phyloP scores from a whole-genome alignment of 352 stramenopile genomes.

The Globisporangium uncinulatum region DNA sequence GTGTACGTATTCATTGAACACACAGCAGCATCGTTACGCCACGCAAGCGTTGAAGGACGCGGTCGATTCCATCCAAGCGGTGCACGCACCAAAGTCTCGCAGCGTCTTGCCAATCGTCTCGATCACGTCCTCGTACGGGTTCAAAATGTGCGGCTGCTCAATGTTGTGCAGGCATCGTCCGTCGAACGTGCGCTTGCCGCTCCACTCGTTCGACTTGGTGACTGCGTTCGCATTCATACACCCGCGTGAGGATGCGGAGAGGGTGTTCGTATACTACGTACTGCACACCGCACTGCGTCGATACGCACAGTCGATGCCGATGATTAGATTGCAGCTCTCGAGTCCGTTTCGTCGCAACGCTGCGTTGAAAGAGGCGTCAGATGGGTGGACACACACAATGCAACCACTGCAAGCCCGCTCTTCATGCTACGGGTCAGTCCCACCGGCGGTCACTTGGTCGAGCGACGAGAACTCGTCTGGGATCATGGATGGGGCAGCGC shows the following conservation, averaged over 20 bases:
- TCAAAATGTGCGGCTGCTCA: constrained; percentile 32
- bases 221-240: constrained; percentile 36
- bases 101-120: constrained; percentile 72
- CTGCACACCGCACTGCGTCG: background rate
- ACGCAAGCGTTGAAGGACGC: background rate
- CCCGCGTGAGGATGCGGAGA: background rate
- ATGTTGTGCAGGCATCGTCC: constrained; percentile 66
- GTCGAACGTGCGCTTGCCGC: constrained; percentile 73
- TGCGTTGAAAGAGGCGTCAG: constrained; percentile 1
- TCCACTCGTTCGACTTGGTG: constrained; percentile 90
- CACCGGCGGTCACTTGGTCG: constrained; percentile 53
- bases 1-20: background rate
- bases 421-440: constrained; percentile 1
- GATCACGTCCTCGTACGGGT: constrained; percentile 86
- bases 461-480: constrained; percentile 65
- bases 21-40: background rate
- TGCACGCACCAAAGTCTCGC: constrained; percentile 54
- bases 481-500: constrained; percentile 39
- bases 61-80: background rate
- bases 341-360: constrained; percentile 70
- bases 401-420: background rate
- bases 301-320: constrained; percentile 83
- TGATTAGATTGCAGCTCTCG: constrained; percentile 82
- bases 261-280: background rate
- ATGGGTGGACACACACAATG: no score